These are phyloP conservation scores for Globisporangium nodosum DNA, from an alignment of 352 stramenopile species.

Conservation along the genomic window DNA sequence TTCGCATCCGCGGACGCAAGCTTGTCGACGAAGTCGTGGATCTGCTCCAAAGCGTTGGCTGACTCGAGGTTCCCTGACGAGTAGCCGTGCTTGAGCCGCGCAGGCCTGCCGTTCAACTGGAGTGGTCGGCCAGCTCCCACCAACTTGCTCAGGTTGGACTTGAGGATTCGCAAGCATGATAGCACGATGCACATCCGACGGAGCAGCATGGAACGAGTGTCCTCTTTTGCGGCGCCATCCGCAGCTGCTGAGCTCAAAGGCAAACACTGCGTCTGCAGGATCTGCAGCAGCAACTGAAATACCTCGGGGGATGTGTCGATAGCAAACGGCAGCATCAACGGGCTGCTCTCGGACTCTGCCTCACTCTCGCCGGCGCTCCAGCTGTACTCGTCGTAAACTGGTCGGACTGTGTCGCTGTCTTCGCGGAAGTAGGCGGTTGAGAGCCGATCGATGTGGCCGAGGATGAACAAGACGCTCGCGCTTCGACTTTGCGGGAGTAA, in stretches of 20 bases:
- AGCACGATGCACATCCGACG: conserved; percentile 20
- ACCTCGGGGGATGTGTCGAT: conserved; percentile 28
- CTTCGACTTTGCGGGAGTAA: conserved; percentile 8
- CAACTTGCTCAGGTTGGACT: conserved; percentile 36
- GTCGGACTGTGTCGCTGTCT: conserved; percentile 1
- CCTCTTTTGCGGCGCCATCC: background rate
- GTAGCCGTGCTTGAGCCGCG: background rate
- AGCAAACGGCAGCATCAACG: conserved; percentile 29
- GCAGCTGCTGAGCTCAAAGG: background rate
- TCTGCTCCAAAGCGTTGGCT: conserved; percentile 1
- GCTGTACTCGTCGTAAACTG: background rate
- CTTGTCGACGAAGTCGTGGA: conserved; percentile 2
- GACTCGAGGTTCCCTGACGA: background rate
- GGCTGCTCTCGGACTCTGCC: background rate
- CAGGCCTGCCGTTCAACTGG: background rate
- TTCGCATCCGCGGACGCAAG: conserved; percentile 3
- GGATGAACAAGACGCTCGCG: conserved; percentile 29
- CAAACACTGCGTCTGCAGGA: conserved; percentile 15
- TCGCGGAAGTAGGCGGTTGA: conserved; percentile 22
- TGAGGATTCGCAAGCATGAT: conserved; percentile 36
- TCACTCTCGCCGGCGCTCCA: background rate
- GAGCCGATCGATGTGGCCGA: conserved; percentile 41
- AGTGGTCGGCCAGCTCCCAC: background rate
- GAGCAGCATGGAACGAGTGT: background rate
- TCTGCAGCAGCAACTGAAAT: conserved; percentile 20